Base-by-base conservation (phyloP, 495 filamentous ascomycete genomes). In the Hypoxylon intermedium region DNA sequence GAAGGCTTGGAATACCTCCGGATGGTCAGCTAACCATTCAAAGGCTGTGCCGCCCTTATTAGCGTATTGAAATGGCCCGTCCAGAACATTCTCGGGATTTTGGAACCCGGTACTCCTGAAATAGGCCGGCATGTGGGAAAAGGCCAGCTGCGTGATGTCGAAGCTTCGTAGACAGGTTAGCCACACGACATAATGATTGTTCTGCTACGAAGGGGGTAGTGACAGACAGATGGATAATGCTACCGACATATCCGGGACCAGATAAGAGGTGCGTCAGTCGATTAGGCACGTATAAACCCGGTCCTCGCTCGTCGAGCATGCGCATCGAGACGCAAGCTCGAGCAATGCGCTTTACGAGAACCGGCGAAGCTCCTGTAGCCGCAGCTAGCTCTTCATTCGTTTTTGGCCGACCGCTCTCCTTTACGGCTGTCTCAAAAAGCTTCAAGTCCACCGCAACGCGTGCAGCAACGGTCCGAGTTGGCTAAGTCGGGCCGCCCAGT, bases 111-210 rank as follows among this genome's bases (percentile, higher is more conserved):
- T 51, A 5, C 46, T 24, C 30, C 49, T 40, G 19, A 72, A 57
- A 43, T 61, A 70, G 40, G 60, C 63, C 15, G 72, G 72, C 24
- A 71, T 33, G 16, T 63, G 46, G 18, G 53, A 53, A 37, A 26
- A 45, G 28, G 49, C 26, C 44, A 33, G 43, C 48, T 60, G 26
- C 1, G 43, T 50, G 2, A 19, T 36, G 43, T 44, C 50, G 44
- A 53, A 48, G 9, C 48, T 34, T 18, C 11, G 4, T 28, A 19
- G 4, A n/a, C n/a, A n/a, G n/a, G n/a, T n/a, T n/a, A n/a, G n/a
- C n/a, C n/a, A n/a, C n/a, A n/a, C n/a, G n/a, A n/a, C n/a, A n/a
- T n/a, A n/a, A n/a, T n/a, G n/a, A n/a, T n/a, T n/a, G n/a, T n/a
- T n/a, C n/a, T n/a, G n/a, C n/a, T n/a, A n/a, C n/a, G n/a, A n/a